Percentiles rank a stretch among this genome's conserved stretches.
Evolutionary conservation across 371 early-diverging fungal genomes (phyloP).

Genomic region (Dichotomocladium elegans): DNA sequence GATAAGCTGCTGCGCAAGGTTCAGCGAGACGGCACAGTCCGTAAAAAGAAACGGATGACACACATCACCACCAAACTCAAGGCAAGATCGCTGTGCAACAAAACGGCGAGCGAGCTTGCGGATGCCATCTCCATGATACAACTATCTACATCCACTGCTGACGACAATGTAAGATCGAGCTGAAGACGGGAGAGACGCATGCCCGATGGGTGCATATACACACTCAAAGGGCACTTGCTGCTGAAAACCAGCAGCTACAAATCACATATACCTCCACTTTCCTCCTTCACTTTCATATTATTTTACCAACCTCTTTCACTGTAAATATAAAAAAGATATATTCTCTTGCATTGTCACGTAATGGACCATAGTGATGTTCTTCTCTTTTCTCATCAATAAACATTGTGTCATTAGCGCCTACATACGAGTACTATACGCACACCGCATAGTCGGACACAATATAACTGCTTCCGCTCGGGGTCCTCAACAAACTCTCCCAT

Average conservation of each 20-base stretch:
- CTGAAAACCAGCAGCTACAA: too few species aligned
- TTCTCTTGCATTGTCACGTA: too few species aligned
- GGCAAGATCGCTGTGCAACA: constrained; percentile 7
- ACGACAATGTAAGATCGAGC: too few species aligned
- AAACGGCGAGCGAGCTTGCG: constrained; percentile 10
- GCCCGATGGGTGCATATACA: background rate
- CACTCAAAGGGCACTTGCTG: background rate
- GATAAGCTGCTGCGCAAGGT: constrained; percentile 8
- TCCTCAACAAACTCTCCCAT: too few species aligned
- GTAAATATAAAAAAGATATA: background rate
- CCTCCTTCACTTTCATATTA: background rate
- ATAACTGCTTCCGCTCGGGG: too few species aligned
- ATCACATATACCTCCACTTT: background rate
- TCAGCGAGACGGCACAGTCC: constrained; percentile 1
- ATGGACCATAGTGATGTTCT: too few species aligned
- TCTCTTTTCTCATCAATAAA: too few species aligned
- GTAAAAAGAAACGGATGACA: constrained; percentile 4
- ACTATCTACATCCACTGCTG: constrained; percentile 1
- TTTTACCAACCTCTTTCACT: background rate
- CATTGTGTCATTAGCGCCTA: too few species aligned
- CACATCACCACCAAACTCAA: background rate
- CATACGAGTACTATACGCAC: too few species aligned
- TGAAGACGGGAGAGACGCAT: too few species aligned
- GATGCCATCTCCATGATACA: constrained; percentile 12
- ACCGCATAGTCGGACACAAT: too few species aligned